Base-by-base conservation (phyloP, 768 basidiomycete species). In the Russula olivacea region DNA sequence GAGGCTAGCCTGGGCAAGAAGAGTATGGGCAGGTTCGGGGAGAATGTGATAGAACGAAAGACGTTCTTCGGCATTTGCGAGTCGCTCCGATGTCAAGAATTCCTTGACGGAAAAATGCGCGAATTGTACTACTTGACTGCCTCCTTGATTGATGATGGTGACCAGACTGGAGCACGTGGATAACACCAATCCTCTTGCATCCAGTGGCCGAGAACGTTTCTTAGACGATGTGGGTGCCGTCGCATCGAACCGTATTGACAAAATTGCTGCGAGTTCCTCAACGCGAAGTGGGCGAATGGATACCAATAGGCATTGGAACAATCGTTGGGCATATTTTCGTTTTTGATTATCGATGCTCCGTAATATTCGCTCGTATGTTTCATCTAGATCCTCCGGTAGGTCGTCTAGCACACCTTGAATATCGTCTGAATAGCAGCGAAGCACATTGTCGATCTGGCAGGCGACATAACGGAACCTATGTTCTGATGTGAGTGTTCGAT, bases 391-490 rank as follows among this genome's bases (percentile, higher is more conserved):
- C 17, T 51, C 12, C 0, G 61, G 61, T 14, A 63, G 8, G 4
- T 48, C 21, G 0, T 36, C 34, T 3, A 63, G 14, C 11, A n/a
- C 43, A 15, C 1, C 17, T 43, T 25, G 32, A 34, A 63, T 54
- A 11, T 30, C 30, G 5, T 14, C 1, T 0, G 58, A 38, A 14
- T 32, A 19, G 3, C 15, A 23, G 21, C 50, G 28, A 38, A 51
- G 57, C 11, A 63, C 49, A 1, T 11, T 25, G 14, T 63, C 57
- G 12, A 63, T 10, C 14, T 53, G 61, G n/a, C 58, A 63, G 21
- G 23, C 30, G 1, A 59, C 61, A 47, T 49, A 63, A 0, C 56
- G 61, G 40, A 63, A 63, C 61, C 61, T 63, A 43, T 1, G 11
- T 14, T 4, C 14, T n/a, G 1, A 2, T 9, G n/a, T 50, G 9